A percentile compares a stretch with the other conserved stretches of the same genome.
These are phyloP conservation scores for Ceratobasidium sp. DNA, from an alignment of 1,284 basidiomycete genomes.

Conservation along the genomic window DNA sequence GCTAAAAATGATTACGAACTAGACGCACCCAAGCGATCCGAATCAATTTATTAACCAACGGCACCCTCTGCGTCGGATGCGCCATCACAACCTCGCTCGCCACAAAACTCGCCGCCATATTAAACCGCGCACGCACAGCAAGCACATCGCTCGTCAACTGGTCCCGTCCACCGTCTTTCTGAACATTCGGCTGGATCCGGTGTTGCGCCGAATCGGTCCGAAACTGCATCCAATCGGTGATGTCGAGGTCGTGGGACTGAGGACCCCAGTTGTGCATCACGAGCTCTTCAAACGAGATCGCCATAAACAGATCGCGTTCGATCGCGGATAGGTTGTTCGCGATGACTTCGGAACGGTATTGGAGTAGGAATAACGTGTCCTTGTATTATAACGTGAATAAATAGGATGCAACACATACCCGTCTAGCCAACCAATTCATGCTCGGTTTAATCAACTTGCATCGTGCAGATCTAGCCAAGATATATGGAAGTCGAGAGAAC, in stretches of 20 bases:
- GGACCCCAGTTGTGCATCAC: slow-evolving; percentile 69
- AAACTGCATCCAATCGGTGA: slow-evolving; percentile 86
- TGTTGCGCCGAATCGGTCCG: slow-evolving; percentile 79
- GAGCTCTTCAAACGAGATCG: slow-evolving; percentile 86
- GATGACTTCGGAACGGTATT: slow-evolving; percentile 70
- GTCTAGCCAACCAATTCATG: too few relatives aligned
- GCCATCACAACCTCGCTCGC: slow-evolving; percentile 83
- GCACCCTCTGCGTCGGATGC: slow-evolving; percentile 72
- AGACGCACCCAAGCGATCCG: slow-evolving; percentile 84
- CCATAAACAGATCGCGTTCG: slow-evolving; percentile 86
- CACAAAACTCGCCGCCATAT: slow-evolving; percentile 86
- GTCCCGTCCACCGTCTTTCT: slow-evolving; percentile 36
- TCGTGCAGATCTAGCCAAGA: too few relatives aligned
- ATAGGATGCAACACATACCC: too few relatives aligned
- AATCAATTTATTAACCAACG: slow-evolving; percentile 83
- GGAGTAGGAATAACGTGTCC: slow-evolving; percentile 77
- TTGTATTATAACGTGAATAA: too few relatives aligned
- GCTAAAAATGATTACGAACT: background rate
- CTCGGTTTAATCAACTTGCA: too few relatives aligned
- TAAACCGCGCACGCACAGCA: slow-evolving; percentile 87
- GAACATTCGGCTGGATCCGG: slow-evolving; percentile 69
- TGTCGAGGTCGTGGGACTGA: slow-evolving; percentile 70
- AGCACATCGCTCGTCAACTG: slow-evolving; percentile 72
- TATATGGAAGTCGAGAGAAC: too few relatives aligned
- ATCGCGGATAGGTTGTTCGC: slow-evolving; percentile 89